Conservation (phyloP, 2,329 filamentous ascomycete genomes). For the Zymoseptoria ardabiliae region DNA sequence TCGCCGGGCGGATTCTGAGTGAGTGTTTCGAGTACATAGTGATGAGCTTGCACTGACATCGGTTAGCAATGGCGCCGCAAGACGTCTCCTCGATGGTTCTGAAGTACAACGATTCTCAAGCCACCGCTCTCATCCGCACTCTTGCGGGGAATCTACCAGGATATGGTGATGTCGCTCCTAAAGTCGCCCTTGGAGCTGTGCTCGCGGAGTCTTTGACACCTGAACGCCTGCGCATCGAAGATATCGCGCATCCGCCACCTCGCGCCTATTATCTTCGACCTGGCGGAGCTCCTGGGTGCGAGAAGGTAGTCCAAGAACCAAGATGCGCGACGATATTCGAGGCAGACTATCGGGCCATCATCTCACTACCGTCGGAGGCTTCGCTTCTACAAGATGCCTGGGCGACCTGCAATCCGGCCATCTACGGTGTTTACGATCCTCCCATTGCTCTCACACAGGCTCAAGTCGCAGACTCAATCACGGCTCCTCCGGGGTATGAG, state of each 20-base stretch:
- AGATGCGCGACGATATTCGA: constrained; percentile 15
- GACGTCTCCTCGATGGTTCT: constrained; percentile 13
- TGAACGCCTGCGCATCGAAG: background rate
- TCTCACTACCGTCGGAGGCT: constrained; percentile 11
- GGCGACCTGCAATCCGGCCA: constrained; percentile 8
- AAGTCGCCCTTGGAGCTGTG: constrained; percentile 1
- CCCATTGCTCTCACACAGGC: constrained; percentile 8
- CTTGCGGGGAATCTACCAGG: constrained; percentile 5
- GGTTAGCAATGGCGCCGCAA: constrained; percentile 6
- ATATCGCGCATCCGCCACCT: constrained; percentile 8
- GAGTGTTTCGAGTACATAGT: background rate
- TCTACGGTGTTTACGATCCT: constrained; percentile 15
- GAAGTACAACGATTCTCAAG: constrained; percentile 3
- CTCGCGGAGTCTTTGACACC: constrained; percentile 3
- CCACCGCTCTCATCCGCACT: constrained; percentile 6
- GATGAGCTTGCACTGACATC: background rate
- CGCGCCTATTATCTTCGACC: constrained; percentile 12
- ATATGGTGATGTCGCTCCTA: constrained; percentile 3
- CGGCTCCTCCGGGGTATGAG: background rate
- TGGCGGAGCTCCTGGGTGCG: constrained; percentile 7
- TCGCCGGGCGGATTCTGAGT: constrained; percentile 5
- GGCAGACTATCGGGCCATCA: constrained; percentile 10
- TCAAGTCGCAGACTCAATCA: background rate
- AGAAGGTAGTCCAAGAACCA: constrained; percentile 2
- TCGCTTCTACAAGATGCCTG: constrained; percentile 9